These are phyloP conservation scores for Ophiocordyceps camponoti-rufipedis DNA, from an alignment of 2,329 filamentous ascomycete genomes.

Conservation along the genomic window DNA sequence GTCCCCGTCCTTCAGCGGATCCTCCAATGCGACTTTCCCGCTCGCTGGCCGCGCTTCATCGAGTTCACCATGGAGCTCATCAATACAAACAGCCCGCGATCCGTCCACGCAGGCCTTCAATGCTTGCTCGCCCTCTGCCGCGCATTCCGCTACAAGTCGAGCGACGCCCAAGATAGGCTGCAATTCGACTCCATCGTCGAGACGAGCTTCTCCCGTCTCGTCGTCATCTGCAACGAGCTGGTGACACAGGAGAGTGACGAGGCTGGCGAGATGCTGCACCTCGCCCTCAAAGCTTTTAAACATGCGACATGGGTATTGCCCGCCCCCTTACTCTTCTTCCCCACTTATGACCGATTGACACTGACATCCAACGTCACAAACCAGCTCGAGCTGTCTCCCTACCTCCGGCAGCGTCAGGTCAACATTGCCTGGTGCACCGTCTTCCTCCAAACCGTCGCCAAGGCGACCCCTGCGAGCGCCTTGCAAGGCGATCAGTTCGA, in stretches of 20 bases:
- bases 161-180: constrained; percentile 54
- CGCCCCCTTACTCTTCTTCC: neutral
- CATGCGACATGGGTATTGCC: constrained; percentile 73
- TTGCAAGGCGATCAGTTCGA: constrained; percentile 74
- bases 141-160: constrained; percentile 81
- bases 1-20: constrained; percentile 92
- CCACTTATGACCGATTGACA: neutral
- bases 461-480: constrained; percentile 60
- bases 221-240: constrained; percentile 74
- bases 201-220: constrained; percentile 71
- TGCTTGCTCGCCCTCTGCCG: constrained; percentile 89
- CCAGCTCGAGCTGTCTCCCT: constrained; percentile 70
- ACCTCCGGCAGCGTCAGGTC: constrained; percentile 59
- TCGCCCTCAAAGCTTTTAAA: constrained; percentile 93
- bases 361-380: too few species aligned
- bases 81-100: constrained; percentile 67
- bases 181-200: constrained; percentile 94
- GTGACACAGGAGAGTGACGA: constrained; percentile 85
- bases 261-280: constrained; percentile 89
- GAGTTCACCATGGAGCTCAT: constrained; percentile 81
- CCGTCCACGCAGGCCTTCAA: constrained; percentile 84
- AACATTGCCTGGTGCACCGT: constrained; percentile 95
- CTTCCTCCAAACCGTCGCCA: constrained; percentile 79
- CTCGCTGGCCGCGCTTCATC: constrained; percentile 87
- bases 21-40: constrained; percentile 85